A percentile compares a stretch with the other conserved stretches of the same genome.
Evolutionary conservation across 2,329 filamentous ascomycete genomes (phyloP).

Genomic region (Colletotrichum eleusines): DNA sequence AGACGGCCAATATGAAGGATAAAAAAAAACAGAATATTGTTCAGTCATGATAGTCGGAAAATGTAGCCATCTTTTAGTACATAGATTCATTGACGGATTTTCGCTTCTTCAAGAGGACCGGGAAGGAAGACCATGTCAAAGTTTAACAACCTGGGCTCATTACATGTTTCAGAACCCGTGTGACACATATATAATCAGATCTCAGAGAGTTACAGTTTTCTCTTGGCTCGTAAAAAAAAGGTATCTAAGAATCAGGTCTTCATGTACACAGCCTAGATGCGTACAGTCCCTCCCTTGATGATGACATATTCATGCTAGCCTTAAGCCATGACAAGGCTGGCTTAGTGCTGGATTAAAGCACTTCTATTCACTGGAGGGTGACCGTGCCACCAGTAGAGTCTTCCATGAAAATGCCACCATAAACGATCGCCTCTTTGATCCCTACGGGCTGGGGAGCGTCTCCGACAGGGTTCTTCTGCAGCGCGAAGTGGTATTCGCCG

Average conservation of each 20-base stretch:
- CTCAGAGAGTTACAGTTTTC: too few relatives aligned
- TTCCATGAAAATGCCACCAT: slow-evolving; percentile 52
- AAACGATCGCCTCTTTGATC: slow-evolving; percentile 50
- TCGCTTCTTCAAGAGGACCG: not conserved
- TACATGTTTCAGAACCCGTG: too few relatives aligned
- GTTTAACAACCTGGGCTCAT: not conserved
- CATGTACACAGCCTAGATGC: too few relatives aligned
- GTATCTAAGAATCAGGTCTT: too few relatives aligned
- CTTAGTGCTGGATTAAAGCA: not conserved
- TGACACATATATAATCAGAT: not conserved
- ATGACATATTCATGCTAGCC: too few relatives aligned
- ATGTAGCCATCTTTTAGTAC: not conserved
- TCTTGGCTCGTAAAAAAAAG: too few relatives aligned
- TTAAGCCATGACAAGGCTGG: not conserved
- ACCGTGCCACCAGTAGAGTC: slow-evolving; percentile 43
- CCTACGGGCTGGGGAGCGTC: slow-evolving; percentile 49
- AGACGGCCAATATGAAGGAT: not conserved
- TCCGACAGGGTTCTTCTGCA: slow-evolving; percentile 56
- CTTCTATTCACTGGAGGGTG: slow-evolving; percentile 34
- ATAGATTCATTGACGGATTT: not conserved
- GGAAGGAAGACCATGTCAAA: not conserved
- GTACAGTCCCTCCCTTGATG: too few relatives aligned
- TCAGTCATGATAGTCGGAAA: not conserved
- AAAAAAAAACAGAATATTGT: rapidly evolving
- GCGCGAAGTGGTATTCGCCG: slow-evolving; percentile 60